These are phyloP conservation scores for Aspergillus mulundensis DNA, from an alignment of 495 filamentous ascomycete species.

Conservation along the genomic window DNA sequence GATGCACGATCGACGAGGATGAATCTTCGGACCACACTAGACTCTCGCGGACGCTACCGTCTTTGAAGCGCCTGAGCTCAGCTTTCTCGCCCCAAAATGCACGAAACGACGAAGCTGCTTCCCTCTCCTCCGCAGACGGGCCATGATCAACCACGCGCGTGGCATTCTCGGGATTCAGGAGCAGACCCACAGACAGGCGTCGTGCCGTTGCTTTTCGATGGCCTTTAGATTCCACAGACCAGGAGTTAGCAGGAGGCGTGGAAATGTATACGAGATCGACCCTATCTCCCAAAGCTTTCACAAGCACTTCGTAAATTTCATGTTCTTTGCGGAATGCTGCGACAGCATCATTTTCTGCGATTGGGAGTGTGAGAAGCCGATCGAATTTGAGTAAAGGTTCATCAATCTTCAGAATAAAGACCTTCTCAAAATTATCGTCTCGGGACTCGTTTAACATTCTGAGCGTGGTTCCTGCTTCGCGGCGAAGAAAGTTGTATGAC, in stretches of 20 bases:
- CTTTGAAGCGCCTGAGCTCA: conserved; percentile 52
- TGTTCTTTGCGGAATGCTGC: conserved; percentile 29
- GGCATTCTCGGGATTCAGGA: conserved; percentile 67
- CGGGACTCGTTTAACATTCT: conserved; percentile 68
- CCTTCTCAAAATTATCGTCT: conserved; percentile 74
- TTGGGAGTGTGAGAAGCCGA: conserved; percentile 39
- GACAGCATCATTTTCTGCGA: conserved; percentile 26
- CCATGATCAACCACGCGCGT: conserved; percentile 78
- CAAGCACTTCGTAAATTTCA: conserved; percentile 56
- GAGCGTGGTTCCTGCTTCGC: conserved; percentile 67
- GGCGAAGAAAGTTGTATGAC: conserved; percentile 68
- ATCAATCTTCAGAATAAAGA: conserved; percentile 73
- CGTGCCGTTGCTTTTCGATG: conserved; percentile 22
- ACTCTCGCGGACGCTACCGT: conserved; percentile 57
- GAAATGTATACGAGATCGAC: conserved; percentile 60
- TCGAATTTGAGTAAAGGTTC: conserved; percentile 70
- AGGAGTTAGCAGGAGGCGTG: conserved; percentile 32
- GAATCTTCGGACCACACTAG: conserved; percentile 71
- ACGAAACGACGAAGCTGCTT: conserved; percentile 42
- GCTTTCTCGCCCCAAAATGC: conserved; percentile 53
- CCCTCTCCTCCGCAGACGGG: conserved; percentile 71
- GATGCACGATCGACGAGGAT: conserved; percentile 64
- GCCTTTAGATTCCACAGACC: conserved; percentile 30
- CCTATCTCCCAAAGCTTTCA: conserved; percentile 69
- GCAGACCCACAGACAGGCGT: conserved; percentile 58